Evolutionary conservation across 2,329 filamentous ascomycete species (phyloP).

Genomic region (Trichophyton benhamiae): DNA sequence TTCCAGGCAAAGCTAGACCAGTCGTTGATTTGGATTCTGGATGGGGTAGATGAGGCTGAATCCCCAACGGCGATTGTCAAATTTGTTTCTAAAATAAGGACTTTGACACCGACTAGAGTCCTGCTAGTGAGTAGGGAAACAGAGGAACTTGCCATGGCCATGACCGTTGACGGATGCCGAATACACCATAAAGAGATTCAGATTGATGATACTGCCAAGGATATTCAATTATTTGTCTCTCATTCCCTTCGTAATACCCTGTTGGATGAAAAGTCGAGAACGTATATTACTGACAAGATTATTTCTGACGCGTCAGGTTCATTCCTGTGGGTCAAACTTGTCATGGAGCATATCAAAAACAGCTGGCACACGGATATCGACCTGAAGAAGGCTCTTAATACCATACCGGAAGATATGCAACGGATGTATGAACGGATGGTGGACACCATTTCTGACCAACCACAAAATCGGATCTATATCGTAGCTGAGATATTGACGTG

Average conservation of each 20-base stretch:
- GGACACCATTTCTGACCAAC: constrained; percentile 6
- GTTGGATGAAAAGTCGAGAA: constrained; percentile 11
- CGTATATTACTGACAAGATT: constrained; percentile 20
- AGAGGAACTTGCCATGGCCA: constrained; percentile 3
- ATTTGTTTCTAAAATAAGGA: constrained; percentile 6
- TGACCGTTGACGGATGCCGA: not conserved
- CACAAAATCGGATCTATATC: not conserved
- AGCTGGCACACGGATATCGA: constrained; percentile 14
- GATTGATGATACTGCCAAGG: constrained; percentile 1
- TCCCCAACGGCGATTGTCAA: not conserved
- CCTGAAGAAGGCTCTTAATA: constrained; percentile 12
- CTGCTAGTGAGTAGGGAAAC: constrained; percentile 11
- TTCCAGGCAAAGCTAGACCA: constrained; percentile 8
- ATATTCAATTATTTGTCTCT: constrained; percentile 5
- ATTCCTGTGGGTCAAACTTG: constrained; percentile 27
- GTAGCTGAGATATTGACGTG: constrained; percentile 17
- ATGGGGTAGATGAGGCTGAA: constrained; percentile 16
- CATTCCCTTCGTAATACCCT: not conserved
- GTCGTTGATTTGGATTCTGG: constrained; percentile 15
- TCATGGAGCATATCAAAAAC: constrained; percentile 11
- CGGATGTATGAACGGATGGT: constrained; percentile 22
- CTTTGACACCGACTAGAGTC: constrained; percentile 7
- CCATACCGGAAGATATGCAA: constrained; percentile 20
- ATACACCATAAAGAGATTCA: constrained; percentile 8
- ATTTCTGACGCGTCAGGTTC: constrained; percentile 26